Conservation (phyloP, 768 basidiomycete genomes). For the Panaeolus papilionaceus region DNA sequence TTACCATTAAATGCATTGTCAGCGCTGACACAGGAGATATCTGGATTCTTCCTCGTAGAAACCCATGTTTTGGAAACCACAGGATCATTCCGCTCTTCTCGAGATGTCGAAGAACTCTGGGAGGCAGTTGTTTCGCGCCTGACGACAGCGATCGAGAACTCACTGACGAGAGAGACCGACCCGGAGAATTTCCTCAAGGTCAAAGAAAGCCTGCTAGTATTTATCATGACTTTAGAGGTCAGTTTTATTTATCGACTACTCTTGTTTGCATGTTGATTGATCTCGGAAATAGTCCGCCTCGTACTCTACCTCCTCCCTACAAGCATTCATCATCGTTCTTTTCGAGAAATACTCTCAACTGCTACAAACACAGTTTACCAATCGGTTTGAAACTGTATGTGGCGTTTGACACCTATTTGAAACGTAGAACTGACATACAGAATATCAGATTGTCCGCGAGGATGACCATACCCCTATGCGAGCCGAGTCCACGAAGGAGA, state of each 20-base stretch:
- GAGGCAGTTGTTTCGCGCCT: conserved; percentile 81
- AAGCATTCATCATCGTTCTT: conserved; percentile 82
- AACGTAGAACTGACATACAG: background rate
- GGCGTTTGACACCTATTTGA: background rate
- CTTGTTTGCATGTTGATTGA: background rate
- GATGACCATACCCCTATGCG: conserved; percentile 94
- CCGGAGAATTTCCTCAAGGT: conserved; percentile 82
- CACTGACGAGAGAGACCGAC: conserved; percentile 75
- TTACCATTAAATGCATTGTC: conserved; percentile 71
- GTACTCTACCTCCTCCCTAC: conserved; percentile 84
- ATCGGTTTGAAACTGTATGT: conserved; percentile 80
- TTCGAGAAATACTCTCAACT: conserved; percentile 91
- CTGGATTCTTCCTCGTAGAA: conserved; percentile 98
- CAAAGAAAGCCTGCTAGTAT: conserved; percentile 84
- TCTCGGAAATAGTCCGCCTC: conserved; percentile 69
- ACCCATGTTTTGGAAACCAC: conserved; percentile 90
- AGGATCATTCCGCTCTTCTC: conserved; percentile 85
- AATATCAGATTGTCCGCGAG: conserved; percentile 72
- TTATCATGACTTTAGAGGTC: conserved; percentile 94
- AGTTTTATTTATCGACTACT: conserved; percentile 20
- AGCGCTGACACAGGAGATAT: conserved; percentile 88
- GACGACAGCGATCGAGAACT: conserved; percentile 73
- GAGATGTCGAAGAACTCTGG: conserved; percentile 96
- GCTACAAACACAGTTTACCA: conserved; percentile 81
- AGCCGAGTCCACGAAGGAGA: conserved; percentile 61